phyloP scores from a whole-genome alignment of 164 flowering plant species.

The Magnolia changhungtana region DNA sequence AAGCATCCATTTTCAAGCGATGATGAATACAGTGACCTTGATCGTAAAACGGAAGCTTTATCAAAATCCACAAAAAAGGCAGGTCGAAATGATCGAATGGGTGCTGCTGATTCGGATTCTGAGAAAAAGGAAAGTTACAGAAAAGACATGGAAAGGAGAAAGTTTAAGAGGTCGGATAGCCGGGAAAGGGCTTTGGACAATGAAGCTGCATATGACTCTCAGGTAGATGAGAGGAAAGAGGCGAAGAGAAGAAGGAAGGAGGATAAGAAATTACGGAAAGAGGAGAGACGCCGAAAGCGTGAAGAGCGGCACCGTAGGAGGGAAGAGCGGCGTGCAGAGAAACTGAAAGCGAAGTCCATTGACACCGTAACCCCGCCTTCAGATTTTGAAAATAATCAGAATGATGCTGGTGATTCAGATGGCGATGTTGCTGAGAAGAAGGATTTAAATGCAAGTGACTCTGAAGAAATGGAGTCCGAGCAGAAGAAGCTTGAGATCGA shows the following conservation, averaged over 20 bases:
- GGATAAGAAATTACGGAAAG: slow-evolving; percentile 34
- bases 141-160: slow-evolving; percentile 40
- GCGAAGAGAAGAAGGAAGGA: slow-evolving; percentile 32
- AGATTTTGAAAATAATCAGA: slow-evolving; percentile 28
- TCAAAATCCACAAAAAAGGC: slow-evolving; percentile 24
- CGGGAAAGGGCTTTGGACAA: slow-evolving; percentile 19
- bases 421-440: slow-evolving; percentile 32
- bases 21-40: slow-evolving; percentile 21
- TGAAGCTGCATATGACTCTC: slow-evolving; percentile 19
- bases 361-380: slow-evolving; percentile 29
- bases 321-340: slow-evolving; percentile 33
- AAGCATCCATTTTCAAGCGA: slow-evolving; percentile 20
- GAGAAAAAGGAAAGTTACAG: slow-evolving; percentile 43
- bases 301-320: slow-evolving; percentile 33
- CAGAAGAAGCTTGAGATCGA: slow-evolving; percentile 85
- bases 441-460: slow-evolving; percentile 32
- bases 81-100: slow-evolving; percentile 23
- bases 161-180: slow-evolving; percentile 20
- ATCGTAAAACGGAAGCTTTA: slow-evolving; percentile 17
- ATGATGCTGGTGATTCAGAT: slow-evolving; percentile 41
- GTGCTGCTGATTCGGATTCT: slow-evolving; percentile 37
- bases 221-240: slow-evolving; percentile 30
- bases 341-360: slow-evolving; percentile 22
- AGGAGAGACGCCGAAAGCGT: slow-evolving; percentile 32
- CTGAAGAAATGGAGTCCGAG: slow-evolving; percentile 47